Percentiles rank a stretch among this genome's conserved stretches.
phyloP scores from a whole-genome alignment of 2,329 filamentous ascomycete species.

The Aspergillus novofumigatus region DNA sequence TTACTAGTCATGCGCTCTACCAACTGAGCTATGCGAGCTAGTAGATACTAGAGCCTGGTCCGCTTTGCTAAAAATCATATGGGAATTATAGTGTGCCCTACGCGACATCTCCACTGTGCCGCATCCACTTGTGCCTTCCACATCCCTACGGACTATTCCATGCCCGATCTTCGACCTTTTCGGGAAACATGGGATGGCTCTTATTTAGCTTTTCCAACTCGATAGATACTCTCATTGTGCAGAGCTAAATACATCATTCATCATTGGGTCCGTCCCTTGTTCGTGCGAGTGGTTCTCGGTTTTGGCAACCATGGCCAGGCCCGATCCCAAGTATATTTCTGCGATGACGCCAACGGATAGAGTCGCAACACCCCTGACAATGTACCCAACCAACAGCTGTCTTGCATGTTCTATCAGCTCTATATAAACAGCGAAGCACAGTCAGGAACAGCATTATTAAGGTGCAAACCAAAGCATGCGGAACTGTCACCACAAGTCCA shows the following conservation, averaged over 20 bases:
- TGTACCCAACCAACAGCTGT: background rate
- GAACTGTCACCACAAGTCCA: too few species aligned
- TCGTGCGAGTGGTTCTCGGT: too few species aligned
- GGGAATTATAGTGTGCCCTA: too few species aligned
- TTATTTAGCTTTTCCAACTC: background rate
- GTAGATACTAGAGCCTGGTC: background rate
- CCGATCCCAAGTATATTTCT: background rate
- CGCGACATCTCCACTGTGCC: too few species aligned
- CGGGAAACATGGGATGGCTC: background rate
- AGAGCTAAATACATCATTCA: too few species aligned
- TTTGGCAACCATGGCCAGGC: background rate
- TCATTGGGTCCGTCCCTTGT: background rate
- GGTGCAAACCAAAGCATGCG: too few species aligned
- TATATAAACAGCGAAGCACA: too few species aligned
- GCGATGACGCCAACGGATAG: background rate
- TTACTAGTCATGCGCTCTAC: constrained; percentile 37
- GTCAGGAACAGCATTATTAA: too few species aligned
- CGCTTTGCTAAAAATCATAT: background rate
- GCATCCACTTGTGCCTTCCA: background rate
- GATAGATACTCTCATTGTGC: background rate
- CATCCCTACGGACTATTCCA: background rate
- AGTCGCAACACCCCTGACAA: background rate
- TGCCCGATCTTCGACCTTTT: background rate
- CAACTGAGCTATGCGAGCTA: constrained; percentile 32
- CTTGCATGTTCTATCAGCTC: background rate